Conservation (phyloP, 176 grass and related monocot genomes). For the Phoenix roebelenii region DNA sequence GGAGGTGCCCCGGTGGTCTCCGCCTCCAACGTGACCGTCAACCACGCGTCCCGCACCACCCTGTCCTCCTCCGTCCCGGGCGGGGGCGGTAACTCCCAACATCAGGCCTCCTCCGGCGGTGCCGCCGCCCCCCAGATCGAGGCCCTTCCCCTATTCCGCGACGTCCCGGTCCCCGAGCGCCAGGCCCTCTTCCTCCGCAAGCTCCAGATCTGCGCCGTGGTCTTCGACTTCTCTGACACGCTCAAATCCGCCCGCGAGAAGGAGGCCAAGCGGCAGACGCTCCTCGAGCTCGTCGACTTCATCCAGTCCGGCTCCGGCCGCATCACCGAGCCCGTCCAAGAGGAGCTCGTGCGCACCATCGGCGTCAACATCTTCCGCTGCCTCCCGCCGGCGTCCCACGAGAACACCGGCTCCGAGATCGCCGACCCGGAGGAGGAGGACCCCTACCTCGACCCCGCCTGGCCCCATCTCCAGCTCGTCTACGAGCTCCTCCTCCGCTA, state of each 20-base stretch:
- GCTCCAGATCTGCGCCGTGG: slow-evolving; percentile 13
- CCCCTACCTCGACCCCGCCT: slow-evolving; percentile 6
- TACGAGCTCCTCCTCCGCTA: slow-evolving; percentile 15
- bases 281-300: slow-evolving; percentile 11
- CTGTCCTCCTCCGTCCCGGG: neutral
- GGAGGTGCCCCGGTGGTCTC: neutral
- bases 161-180: neutral
- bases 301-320: slow-evolving; percentile 7
- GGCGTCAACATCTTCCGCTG: slow-evolving; percentile 6
- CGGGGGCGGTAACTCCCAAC: neutral
- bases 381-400: slow-evolving; percentile 8
- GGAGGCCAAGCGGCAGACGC: slow-evolving; percentile 14
- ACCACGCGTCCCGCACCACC: slow-evolving; percentile 8
- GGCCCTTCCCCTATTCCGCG: slow-evolving; percentile 9
- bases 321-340: slow-evolving; percentile 11
- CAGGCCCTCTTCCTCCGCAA: slow-evolving; percentile 10
- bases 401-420: slow-evolving; percentile 12
- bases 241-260: slow-evolving; percentile 2
- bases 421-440: slow-evolving; percentile 15
- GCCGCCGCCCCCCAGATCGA: slow-evolving; percentile 3
- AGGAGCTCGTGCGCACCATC: slow-evolving; percentile 9
- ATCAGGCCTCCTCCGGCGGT: too few species aligned
- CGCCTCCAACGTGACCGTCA: slow-evolving; percentile 10
- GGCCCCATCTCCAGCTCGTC: slow-evolving; percentile 12
- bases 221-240: slow-evolving; percentile 7